These are phyloP conservation scores for Camelina hispida DNA, from an alignment of 345 rosid genomes.

Conservation along the genomic window DNA sequence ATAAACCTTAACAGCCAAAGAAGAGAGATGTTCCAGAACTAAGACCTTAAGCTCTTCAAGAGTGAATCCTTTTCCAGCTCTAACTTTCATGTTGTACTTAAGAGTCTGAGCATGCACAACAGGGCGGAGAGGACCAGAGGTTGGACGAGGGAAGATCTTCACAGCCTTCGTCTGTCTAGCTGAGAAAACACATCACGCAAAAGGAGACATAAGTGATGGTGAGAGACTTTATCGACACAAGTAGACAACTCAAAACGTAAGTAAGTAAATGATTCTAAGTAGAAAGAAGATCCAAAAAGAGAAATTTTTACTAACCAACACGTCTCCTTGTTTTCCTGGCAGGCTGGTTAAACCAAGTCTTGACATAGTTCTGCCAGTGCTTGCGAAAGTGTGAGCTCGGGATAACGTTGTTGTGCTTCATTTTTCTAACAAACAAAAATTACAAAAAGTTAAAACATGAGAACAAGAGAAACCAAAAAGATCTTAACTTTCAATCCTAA, in stretches of 20 bases:
- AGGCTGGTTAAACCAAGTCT: slow-evolving; percentile 92
- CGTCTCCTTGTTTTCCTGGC: slow-evolving; percentile 79
- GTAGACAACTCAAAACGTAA: not conserved
- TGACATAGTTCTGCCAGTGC: slow-evolving; percentile 87
- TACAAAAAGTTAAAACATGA: not conserved
- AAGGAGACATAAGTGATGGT: not conserved
- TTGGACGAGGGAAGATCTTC: slow-evolving; percentile 84
- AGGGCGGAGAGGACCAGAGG: slow-evolving; percentile 85
- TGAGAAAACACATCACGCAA: slow-evolving; percentile 35
- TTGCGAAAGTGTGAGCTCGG: slow-evolving; percentile 77
- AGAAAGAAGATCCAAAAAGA: not conserved
- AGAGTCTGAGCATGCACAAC: slow-evolving; percentile 84
- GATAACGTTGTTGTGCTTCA: slow-evolving; percentile 83
- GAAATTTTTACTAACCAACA: slow-evolving; percentile 43
- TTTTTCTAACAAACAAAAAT: not conserved
- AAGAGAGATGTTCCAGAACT: not conserved
- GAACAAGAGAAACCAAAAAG: not conserved
- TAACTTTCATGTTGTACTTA: slow-evolving; percentile 87
- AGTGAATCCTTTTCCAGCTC: slow-evolving; percentile 85
- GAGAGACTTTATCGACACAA: not conserved
- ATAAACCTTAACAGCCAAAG: not conserved
- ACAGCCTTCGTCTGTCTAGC: slow-evolving; percentile 93
- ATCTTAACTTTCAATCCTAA: not conserved
- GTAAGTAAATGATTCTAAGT: not conserved
- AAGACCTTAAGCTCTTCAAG: slow-evolving; percentile 93